Conservation (phyloP, 2,329 filamentous ascomycete genomes). For the Ceratocystis papillata region DNA sequence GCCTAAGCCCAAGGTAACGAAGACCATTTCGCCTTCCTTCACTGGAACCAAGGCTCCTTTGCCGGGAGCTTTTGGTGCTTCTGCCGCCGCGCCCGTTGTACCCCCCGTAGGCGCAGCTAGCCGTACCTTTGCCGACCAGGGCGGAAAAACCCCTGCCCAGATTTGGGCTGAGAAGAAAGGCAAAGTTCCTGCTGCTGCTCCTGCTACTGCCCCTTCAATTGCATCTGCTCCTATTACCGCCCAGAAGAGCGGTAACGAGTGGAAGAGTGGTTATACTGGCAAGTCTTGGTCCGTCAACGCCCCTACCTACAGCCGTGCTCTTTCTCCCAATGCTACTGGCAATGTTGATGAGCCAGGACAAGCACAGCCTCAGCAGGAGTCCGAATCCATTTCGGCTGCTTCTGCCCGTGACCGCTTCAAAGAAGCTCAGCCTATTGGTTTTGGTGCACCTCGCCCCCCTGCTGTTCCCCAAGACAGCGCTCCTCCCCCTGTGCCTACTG, state of each 20-base stretch:
- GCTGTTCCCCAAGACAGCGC: slow-evolving; percentile 37
- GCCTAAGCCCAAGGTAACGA: slow-evolving; percentile 84
- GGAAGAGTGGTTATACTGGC: slow-evolving; percentile 84
- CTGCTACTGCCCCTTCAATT: slow-evolving; percentile 36
- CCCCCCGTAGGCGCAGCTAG: slow-evolving; percentile 66
- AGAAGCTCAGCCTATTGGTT: slow-evolving; percentile 59
- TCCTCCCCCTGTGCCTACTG: slow-evolving; percentile 32
- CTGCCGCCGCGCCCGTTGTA: slow-evolving; percentile 44
- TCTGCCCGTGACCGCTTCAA: slow-evolving; percentile 76
- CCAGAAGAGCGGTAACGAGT: slow-evolving; percentile 64
- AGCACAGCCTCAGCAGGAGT: slow-evolving; percentile 38
- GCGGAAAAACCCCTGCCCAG: slow-evolving; percentile 92
- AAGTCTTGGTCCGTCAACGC: slow-evolving; percentile 86
- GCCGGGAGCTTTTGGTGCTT: slow-evolving; percentile 55
- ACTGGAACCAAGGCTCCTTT: slow-evolving; percentile 81
- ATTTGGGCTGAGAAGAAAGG: slow-evolving; percentile 97
- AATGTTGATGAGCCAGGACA: slow-evolving; percentile 30
- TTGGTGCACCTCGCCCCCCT: slow-evolving; percentile 31
- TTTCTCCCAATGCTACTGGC: slow-evolving; percentile 53
- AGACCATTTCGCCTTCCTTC: slow-evolving; percentile 75
- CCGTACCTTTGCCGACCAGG: slow-evolving; percentile 86
- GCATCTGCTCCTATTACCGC: slow-evolving; percentile 43
- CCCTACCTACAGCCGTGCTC: slow-evolving; percentile 53
- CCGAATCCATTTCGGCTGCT: slow-evolving; percentile 53
- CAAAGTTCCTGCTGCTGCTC: slow-evolving; percentile 39